Evolutionary conservation across 768 basidiomycete species (phyloP), one percentile per base, ranked within the genome.

Genomic region (Russula brevipes): DNA sequence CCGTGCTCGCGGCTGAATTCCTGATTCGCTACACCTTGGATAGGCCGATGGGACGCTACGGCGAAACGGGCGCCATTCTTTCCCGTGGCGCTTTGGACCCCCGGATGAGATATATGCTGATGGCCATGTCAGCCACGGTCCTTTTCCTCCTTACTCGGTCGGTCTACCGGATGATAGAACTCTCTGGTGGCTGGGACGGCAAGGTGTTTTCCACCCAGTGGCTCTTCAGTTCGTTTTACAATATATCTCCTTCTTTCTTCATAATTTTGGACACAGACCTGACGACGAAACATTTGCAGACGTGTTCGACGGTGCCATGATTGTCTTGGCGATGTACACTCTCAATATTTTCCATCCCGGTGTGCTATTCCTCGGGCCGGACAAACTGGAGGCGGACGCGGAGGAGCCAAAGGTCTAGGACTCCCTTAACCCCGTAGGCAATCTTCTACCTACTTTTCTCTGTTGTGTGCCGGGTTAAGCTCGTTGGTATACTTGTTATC

Each of bases 301-400:
- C 30, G 52, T 33, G n/a, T 57, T 64, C 30, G 63, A 64, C 24
- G 63, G 58, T 19, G 54, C 39, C 12, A 66, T 64, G 66, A 30
- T 66, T 30, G 12, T 42, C 16, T 24, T 60, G 14, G 62, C 62
- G 16, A 60, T 60, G 11, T 60, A 54, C 36, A 60, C 57, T 16
- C 44, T 64, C 3, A 64, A 64, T 30, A 4, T 64, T 41, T 50
- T 59, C 12, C 62, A 66, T 24, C 66, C 62, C 11, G 62, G 66
- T 24, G 33, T 58, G 46, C 45, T 65, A 10, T 49, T 64, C 14
- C 51, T n/a, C 38, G 59, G 59, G 17, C 33, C 11, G 33, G 52
- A 60, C 19, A 9, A 45, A 31, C 0, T 49, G 10, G 30, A 49
- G 47, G 19, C 47, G 5, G 47, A 49, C 11, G 5, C 11, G 3